Evolutionary conservation across 148 eudicot genomes (phyloP).

Genomic region (Chenopodium album): DNA sequence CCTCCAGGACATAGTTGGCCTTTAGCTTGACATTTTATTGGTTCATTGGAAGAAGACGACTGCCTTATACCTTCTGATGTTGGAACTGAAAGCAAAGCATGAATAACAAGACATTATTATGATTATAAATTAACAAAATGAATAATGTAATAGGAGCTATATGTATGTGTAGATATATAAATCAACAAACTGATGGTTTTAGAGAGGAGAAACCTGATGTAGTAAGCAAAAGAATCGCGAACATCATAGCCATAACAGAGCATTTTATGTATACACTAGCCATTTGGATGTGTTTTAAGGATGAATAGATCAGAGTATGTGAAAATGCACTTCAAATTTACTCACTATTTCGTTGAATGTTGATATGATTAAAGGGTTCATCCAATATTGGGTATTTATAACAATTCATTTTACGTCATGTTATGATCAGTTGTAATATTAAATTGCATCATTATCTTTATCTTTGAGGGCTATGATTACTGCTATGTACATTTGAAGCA

Average conservation of each 20-base stretch:
- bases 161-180: too few relatives aligned
- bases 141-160: too few relatives aligned
- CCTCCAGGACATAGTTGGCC: background rate
- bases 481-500: background rate
- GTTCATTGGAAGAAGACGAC: background rate
- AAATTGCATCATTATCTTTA: background rate
- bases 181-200: too few relatives aligned
- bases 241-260: background rate
- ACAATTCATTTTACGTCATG: background rate
- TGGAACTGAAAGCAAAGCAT: slow-evolving; percentile 1
- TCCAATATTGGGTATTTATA: background rate
- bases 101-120: too few relatives aligned
- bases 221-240: background rate
- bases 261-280: background rate
- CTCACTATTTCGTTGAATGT: background rate
- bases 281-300: background rate
- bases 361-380: background rate
- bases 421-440: background rate
- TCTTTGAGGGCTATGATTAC: background rate
- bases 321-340: background rate
- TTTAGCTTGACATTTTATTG: background rate
- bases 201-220: slow-evolving; percentile 3
- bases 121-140: too few relatives aligned
- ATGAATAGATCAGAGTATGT: background rate
- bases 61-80: background rate